Percentiles rank a stretch among this genome's conserved stretches.
Conservation (phyloP, 2,329 filamentous ascomycete genomes). For the Xylariaceae sp. region DNA sequence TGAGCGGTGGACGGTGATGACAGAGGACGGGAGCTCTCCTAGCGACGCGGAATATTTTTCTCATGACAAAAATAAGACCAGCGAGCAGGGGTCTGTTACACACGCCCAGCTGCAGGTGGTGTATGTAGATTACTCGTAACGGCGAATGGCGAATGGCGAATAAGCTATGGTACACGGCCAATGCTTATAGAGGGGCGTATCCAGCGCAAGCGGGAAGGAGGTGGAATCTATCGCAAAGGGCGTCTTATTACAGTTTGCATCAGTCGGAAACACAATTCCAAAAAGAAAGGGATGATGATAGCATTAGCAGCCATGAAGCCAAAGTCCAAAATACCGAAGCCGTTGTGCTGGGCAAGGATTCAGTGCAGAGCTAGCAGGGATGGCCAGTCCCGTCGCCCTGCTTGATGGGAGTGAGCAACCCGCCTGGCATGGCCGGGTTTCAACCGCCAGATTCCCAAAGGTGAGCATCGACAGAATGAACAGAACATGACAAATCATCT, state of each 20-base stretch:
- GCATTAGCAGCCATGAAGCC: neutral
- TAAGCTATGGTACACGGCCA: neutral
- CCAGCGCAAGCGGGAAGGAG: too few relatives aligned
- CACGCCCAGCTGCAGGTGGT: neutral
- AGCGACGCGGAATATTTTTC: constrained; percentile 12
- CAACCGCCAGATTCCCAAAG: too few relatives aligned
- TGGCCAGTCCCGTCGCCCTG: too few relatives aligned
- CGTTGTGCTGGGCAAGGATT: too few relatives aligned
- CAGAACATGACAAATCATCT: too few relatives aligned
- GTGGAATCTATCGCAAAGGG: too few relatives aligned
- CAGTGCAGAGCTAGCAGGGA: too few relatives aligned
- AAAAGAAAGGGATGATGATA: neutral
- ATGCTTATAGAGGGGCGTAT: neutral
- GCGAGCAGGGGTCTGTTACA: constrained; percentile 11
- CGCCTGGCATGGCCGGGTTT: too few relatives aligned
- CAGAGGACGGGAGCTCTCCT: constrained; percentile 17
- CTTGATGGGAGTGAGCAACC: too few relatives aligned
- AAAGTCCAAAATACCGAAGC: too few relatives aligned
- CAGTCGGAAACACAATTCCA: neutral
- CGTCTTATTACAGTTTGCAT: neutral
- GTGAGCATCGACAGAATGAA: too few relatives aligned
- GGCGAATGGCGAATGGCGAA: neutral
- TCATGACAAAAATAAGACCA: constrained; percentile 19
- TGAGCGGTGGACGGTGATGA: constrained; percentile 17
- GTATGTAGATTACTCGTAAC: neutral